Base-by-base conservation (phyloP, 1,284 basidiomycete genomes). In the Microbotryomycetes sp. region DNA sequence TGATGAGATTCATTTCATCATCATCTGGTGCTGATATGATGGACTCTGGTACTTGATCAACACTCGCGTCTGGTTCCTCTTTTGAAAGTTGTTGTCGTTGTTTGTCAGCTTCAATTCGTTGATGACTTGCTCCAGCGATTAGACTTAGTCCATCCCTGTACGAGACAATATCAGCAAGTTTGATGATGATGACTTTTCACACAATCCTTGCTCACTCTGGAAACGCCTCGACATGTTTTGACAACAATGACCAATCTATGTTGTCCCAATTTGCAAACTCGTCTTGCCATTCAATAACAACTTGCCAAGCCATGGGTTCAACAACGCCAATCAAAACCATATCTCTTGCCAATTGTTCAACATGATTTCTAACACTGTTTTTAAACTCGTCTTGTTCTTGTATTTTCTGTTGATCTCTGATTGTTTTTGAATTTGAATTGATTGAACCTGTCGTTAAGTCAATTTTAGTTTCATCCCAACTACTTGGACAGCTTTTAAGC, bases 221-320 rank as follows among this genome's bases (percentile, higher is more conserved):
- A 73, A 97, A 92, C 2, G 91, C 74, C 2, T 75, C 73, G 31
- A 85, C 80, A 74, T 84, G 92, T 67, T 83, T 81, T 60, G 81
- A 81, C 15, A 97, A 75, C 49, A 83, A 71, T 4, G 79, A 74
- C 26, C 82, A 77, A 61, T 86, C 85, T 72, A 91, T 88, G 32
- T 80, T 83, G 72, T 80, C 84, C 59, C 54, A 51, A 0, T 5
- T 7, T 25, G 73, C 83, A 70, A 72, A 90, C 87, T 82, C 14
- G 72, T 97, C 86, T 53, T 80, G 83, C 69, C 85, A 83, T 71
- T 97, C 90, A 47, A 97, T 79, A 65, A 81, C 84, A 22, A 89
- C 75, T 32, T 77, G 80, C 92, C 92, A 96, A 0, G 89, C 88
- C 16, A 86, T 70, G 67, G 87, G 84, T 70, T 93, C 85, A 0